These are phyloP conservation scores for Candida michaelii DNA, from an alignment of 805 yeast genomes.

Conservation along the genomic window DNA sequence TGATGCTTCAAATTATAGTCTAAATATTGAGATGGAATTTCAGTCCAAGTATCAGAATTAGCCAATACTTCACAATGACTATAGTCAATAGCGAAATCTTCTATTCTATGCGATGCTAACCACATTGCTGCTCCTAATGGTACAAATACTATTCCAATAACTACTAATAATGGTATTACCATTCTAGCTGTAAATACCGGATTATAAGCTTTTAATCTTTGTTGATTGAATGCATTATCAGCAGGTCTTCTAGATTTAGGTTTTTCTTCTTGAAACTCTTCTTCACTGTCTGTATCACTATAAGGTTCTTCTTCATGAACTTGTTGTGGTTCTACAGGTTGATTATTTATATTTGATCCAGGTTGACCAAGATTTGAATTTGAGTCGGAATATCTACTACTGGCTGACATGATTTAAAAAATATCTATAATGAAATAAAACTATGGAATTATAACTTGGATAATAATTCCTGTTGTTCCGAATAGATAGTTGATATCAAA, in stretches of 20 bases:
- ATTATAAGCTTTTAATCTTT: conserved; percentile 51
- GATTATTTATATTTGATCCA: background rate
- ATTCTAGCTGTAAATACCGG: conserved; percentile 44
- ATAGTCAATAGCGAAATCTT: conserved; percentile 43
- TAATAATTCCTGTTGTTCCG: conserved; percentile 1
- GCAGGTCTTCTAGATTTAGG: conserved; percentile 64
- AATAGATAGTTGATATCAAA: background rate
- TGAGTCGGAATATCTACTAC: conserved; percentile 10
- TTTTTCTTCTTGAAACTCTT: conserved; percentile 41
- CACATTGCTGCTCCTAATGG: conserved; percentile 50
- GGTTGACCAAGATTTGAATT: background rate
- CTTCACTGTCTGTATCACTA: conserved; percentile 26
- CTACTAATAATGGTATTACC: conserved; percentile 40
- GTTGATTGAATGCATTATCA: conserved; percentile 58
- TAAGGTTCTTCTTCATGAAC: background rate
- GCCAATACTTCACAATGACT: conserved; percentile 41
- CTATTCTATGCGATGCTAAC: conserved; percentile 39
- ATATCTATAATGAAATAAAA: background rate
- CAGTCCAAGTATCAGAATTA: conserved; percentile 29
- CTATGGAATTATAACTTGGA: background rate
- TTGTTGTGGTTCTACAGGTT: background rate
- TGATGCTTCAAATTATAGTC: conserved; percentile 31
- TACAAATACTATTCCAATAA: conserved; percentile 39
- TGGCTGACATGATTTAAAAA: conserved; percentile 5
- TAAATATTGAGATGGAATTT: conserved; percentile 39